phyloP scores from a whole-genome alignment of 1,284 basidiomycete species.

The Flammula alnicola region DNA sequence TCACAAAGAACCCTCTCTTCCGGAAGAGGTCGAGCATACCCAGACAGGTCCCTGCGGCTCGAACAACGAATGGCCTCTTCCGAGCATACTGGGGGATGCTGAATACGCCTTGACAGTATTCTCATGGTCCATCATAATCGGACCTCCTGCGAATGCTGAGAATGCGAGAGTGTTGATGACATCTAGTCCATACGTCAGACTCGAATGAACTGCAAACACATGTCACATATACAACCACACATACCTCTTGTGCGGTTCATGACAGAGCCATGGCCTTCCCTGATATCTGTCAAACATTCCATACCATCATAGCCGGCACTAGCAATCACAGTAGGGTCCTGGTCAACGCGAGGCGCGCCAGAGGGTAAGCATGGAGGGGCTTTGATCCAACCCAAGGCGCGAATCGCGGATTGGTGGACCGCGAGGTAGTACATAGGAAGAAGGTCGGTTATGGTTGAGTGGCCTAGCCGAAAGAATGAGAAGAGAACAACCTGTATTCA shows the following conservation, averaged over 20 bases:
- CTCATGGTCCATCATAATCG: slow-evolving; percentile 78
- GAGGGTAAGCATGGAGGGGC: slow-evolving; percentile 59
- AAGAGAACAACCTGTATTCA: neutral
- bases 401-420: slow-evolving; percentile 80
- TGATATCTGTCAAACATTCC: slow-evolving; percentile 73
- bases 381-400: slow-evolving; percentile 73
- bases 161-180: slow-evolving; percentile 70
- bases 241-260: slow-evolving; percentile 78
- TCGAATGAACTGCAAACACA: neutral
- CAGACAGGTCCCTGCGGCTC: slow-evolving; percentile 81
- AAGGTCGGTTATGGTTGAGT: slow-evolving; percentile 41
- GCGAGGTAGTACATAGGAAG: slow-evolving; percentile 75
- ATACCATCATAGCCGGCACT: slow-evolving; percentile 82
- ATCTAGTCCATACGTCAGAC: slow-evolving; percentile 39
- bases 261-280: slow-evolving; percentile 63
- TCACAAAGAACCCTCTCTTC: neutral
- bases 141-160: slow-evolving; percentile 66
- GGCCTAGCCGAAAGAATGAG: slow-evolving; percentile 14
- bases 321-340: slow-evolving; percentile 72
- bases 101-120: slow-evolving; percentile 77
- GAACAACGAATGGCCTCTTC: slow-evolving; percentile 71
- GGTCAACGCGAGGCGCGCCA: slow-evolving; percentile 48
- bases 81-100: slow-evolving; percentile 71
- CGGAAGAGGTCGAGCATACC: slow-evolving; percentile 50
- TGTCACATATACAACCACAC: slow-evolving; percentile 16